These are phyloP conservation scores for Dioscorea zingiberensis DNA, from an alignment of 106 monocot genomes.

Conservation along the genomic window DNA sequence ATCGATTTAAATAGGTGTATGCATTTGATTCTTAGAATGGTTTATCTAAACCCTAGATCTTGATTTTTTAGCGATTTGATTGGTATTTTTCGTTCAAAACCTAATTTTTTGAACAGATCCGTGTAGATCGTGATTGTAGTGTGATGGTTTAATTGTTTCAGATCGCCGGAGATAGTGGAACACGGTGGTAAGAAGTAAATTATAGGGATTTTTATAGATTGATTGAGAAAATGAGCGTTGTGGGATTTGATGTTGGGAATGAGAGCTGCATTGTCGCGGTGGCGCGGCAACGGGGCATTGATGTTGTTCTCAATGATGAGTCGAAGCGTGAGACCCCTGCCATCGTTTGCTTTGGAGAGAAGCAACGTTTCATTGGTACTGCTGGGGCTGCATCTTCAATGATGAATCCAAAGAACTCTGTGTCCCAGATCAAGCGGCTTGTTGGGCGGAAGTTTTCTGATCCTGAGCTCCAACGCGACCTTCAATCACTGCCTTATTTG, in stretches of 20 bases:
- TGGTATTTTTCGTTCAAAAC: too few species aligned
- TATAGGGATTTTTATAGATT: not conserved
- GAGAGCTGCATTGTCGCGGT: slow-evolving; percentile 82
- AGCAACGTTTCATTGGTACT: slow-evolving; percentile 80
- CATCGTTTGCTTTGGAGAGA: slow-evolving; percentile 71
- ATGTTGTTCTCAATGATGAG: slow-evolving; percentile 85
- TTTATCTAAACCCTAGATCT: too few species aligned
- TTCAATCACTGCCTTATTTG: slow-evolving; percentile 43
- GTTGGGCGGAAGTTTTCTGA: slow-evolving; percentile 68
- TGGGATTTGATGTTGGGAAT: slow-evolving; percentile 87
- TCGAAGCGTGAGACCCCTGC: slow-evolving; percentile 94
- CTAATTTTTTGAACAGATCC: too few species aligned
- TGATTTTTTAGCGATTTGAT: too few species aligned
- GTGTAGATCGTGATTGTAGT: too few species aligned
- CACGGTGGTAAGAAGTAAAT: too few species aligned
- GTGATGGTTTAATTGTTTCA: too few species aligned
- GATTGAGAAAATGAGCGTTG: slow-evolving; percentile 64
- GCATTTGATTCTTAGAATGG: too few species aligned
- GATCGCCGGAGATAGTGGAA: too few species aligned
- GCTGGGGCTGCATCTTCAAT: slow-evolving; percentile 63
- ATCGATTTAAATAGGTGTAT: too few species aligned
- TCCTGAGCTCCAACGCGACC: slow-evolving; percentile 55
- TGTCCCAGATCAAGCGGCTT: slow-evolving; percentile 83
- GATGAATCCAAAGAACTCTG: slow-evolving; percentile 76
- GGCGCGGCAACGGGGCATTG: slow-evolving; percentile 83